Base-by-base conservation (phyloP, 768 basidiomycete genomes). In the Xerocomellus amylosporus region DNA sequence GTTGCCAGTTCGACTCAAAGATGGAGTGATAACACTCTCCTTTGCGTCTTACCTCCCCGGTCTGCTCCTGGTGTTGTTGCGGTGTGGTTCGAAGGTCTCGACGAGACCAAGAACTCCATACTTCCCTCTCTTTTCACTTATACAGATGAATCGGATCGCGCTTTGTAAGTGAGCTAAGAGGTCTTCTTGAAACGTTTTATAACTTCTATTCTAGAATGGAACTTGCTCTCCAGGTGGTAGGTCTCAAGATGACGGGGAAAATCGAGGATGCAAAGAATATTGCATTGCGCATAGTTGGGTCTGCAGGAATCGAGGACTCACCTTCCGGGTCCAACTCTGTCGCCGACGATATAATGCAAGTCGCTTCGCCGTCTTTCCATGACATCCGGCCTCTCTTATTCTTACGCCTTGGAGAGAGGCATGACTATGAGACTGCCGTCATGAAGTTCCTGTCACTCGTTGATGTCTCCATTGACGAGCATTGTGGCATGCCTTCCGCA, bases 201-300 rank as follows among this genome's bases (percentile, higher is more conserved):
- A 49, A 58, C 44, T 46, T 54, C 19, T 36, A 54, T 58, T 62
- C 28, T 62, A 95, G 92, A 60, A 95, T 98, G 92, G 95, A 96
- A 69, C 82, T 97, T 50, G 94, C 94, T 48, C 77, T 98, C 4
- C 93, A 96, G 66, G 93, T 96, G 14, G 93, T 98, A 17, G 95
- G 95, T 0, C 75, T 97, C 58, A 94, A 96, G 76, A 95, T 97
- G 91, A 96, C 93, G 0, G 94, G 94, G 45, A 90, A 93, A 65
- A 86, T 96, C 28, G 93, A 95, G 62, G 91, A 94, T 50, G 93
- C 94, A 3, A 88, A 90, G 71, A 90, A 93, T 54, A 89, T 97
- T 36, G 94, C 94, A 14, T 86, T 94, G 82, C 82, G 93, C 30
- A 97, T 97, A 59, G 90, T 97, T 30, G 88, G 90, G 37, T 86